phyloP scores from a whole-genome alignment of 2,329 filamentous ascomycete species.

The Zopfia rhizophila region DNA sequence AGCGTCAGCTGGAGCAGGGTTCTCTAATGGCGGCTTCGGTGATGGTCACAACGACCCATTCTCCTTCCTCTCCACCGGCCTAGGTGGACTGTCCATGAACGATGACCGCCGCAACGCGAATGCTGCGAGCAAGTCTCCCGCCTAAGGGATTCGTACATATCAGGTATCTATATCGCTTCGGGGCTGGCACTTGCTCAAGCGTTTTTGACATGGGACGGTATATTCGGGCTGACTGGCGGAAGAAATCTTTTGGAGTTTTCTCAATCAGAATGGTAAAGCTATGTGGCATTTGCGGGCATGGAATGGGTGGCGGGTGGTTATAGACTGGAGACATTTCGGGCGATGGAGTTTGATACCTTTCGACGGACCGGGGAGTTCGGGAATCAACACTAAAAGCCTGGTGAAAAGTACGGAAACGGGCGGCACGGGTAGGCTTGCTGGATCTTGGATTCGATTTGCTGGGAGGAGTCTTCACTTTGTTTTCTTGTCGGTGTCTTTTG shows the following conservation, averaged over 20 bases:
- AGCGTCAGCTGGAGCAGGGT: constrained; percentile 74
- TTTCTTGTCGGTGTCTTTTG: constrained; percentile 18
- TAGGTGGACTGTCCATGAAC: constrained; percentile 77
- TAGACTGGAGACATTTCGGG: constrained; percentile 51
- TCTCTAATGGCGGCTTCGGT: constrained; percentile 75
- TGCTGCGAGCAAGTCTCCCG: constrained; percentile 52
- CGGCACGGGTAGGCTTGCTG: constrained; percentile 31
- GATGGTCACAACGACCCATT: constrained; percentile 78
- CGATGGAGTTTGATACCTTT: constrained; percentile 52
- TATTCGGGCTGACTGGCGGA: constrained; percentile 47
- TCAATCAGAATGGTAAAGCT: constrained; percentile 50
- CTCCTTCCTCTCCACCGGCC: constrained; percentile 79
- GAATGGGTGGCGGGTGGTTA: constrained; percentile 42
- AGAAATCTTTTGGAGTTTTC: constrained; percentile 50
- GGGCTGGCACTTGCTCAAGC: constrained; percentile 45
- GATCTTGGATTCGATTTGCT: constrained; percentile 32
- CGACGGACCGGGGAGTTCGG: constrained; percentile 45
- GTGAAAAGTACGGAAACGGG: constrained; percentile 42
- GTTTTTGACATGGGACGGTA: constrained; percentile 47
- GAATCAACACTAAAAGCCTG: constrained; percentile 43
- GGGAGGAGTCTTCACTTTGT: constrained; percentile 19
- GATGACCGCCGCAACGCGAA: constrained; percentile 62
- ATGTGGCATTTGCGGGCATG: constrained; percentile 52
- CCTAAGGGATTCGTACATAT: constrained; percentile 49
- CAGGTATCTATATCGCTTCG: constrained; percentile 42